Percentiles rank a stretch among this genome's conserved stretches.
Evolutionary conservation across 2,329 filamentous ascomycete genomes (phyloP).

Genomic region (Aspergillus uvarum): DNA sequence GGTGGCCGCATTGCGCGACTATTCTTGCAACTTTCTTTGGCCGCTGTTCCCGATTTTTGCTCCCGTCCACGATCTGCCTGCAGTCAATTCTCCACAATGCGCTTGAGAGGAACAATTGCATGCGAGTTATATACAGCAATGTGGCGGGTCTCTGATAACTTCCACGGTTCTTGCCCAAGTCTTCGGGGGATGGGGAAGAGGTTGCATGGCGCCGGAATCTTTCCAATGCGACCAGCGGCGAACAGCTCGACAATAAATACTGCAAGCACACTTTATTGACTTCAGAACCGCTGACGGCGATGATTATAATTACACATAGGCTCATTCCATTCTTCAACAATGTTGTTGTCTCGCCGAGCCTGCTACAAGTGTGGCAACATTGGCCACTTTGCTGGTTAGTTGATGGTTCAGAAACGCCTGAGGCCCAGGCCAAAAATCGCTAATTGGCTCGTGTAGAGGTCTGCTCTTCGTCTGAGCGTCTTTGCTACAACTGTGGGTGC

Average conservation of each 20-base stretch:
- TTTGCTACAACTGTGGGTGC: conserved; percentile 96
- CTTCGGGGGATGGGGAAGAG: no score
- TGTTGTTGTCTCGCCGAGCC: conserved; percentile 81
- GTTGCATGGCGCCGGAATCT: not conserved
- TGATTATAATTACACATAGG: conserved; percentile 7
- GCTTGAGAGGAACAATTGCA: not conserved
- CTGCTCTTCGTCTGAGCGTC: conserved; percentile 94
- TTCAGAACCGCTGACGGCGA: conserved; percentile 18
- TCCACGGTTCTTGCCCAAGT: not conserved
- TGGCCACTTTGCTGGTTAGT: conserved; percentile 62
- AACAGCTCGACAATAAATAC: not conserved
- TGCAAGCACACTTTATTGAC: not conserved
- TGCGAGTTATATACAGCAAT: not conserved
- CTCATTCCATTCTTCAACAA: conserved; percentile 44
- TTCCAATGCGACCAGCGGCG: not conserved
- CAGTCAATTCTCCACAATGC: not conserved
- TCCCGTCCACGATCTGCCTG: not conserved
- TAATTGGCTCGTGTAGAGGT: conserved; percentile 65
- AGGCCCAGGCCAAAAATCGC: conserved; percentile 52
- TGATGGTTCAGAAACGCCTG: conserved; percentile 41
- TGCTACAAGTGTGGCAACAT: conserved; percentile 80
- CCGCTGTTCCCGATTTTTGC: not conserved
- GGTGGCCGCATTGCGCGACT: conserved; percentile 6
- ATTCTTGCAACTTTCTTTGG: not conserved
- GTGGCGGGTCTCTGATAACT: not conserved